Evolutionary conservation across 2,329 filamentous ascomycete species (phyloP), one percentile per base, ranked within the genome.

Genomic region (Calonectria pteridis): DNA sequence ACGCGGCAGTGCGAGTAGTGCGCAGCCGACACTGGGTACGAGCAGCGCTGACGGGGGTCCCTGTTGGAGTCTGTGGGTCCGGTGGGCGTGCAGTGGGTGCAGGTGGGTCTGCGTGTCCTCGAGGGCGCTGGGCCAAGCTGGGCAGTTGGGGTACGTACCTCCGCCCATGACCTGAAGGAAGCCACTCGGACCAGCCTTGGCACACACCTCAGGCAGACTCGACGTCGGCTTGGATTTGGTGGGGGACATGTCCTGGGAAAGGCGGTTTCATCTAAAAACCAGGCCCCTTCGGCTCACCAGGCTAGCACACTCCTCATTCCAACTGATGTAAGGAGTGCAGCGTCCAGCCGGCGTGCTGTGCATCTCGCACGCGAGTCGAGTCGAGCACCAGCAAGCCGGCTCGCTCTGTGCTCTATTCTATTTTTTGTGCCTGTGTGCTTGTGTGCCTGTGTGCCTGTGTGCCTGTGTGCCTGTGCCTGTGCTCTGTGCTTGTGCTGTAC

Each of bases 221-320:
- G 35, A 26, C 55, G 28, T 18, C 40, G 40, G n/a, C 40, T n/a
- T 43, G 40, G 40, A 43, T 43, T 43, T 43, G 40, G 40, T 18
- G 37, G 37, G 37, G 37, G 14, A 63, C 14, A 65, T 35, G 59
- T 62, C 68, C 40, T 51, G 23, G 64, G 33, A 53, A 35, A 53
- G 58, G 18, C 50, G 31, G 72, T 74, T 74, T 74, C 72, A 74
- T 72, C 64, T 74, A 68, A 72, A 64, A 67, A 67, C 67, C 67
- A 37, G 70, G 43, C 50, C 49, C 50, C 53, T 53, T 33, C 31
- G 53, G 53, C 29, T 35, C 65, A 14, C 40, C 58, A 49, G 55
- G 55, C 55, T 62, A 62, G 55, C 55, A 72, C 49, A n/a, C 65
- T 68, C 55, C 65, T 51, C 70, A 69, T 73, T 73, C 66, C 66